Evolutionary conservation across 1,139 yeast genomes (phyloP).

Genomic region (Candida pseudoviswanathii): DNA sequence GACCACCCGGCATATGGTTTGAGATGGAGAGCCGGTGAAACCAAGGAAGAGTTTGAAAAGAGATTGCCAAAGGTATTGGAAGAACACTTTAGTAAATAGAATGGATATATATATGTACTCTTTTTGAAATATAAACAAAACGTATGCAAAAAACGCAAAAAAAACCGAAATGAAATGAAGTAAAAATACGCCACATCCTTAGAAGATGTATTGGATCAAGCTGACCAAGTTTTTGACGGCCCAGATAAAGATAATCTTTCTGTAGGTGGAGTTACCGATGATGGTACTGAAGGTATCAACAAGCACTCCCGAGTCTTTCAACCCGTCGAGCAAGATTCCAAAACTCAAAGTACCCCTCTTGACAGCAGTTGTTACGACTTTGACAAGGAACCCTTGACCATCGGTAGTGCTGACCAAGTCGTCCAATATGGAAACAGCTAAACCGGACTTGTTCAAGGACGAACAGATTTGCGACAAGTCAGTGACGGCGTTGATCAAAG

Average conservation of each 20-base stretch:
- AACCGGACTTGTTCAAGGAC: constrained; percentile 32
- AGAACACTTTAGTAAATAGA: constrained; percentile 10
- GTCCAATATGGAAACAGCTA: constrained; percentile 27
- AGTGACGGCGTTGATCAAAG: constrained; percentile 18
- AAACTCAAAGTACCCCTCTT: constrained; percentile 22
- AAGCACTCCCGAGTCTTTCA: constrained; percentile 15
- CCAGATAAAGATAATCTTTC: constrained; percentile 18
- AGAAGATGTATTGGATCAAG: constrained; percentile 14
- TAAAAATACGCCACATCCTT: neutral
- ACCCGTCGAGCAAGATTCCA: constrained; percentile 13
- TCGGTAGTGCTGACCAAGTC: constrained; percentile 23
- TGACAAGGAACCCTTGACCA: constrained; percentile 24
- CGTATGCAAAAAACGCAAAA: neutral
- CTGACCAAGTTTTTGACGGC: constrained; percentile 16
- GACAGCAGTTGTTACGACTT: constrained; percentile 21
- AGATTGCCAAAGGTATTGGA: constrained; percentile 20
- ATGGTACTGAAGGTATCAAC: constrained; percentile 14
- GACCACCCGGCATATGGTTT: constrained; percentile 40
- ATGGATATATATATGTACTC: neutral
- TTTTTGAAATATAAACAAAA: neutral
- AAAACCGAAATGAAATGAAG: neutral
- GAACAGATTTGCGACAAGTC: constrained; percentile 24
- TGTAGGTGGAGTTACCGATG: constrained; percentile 14
- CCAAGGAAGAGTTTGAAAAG: constrained; percentile 35
- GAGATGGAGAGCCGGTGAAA: constrained; percentile 39